Conservation (phyloP, 805 yeast species). For the Wickerhamiella australiensis region DNA sequence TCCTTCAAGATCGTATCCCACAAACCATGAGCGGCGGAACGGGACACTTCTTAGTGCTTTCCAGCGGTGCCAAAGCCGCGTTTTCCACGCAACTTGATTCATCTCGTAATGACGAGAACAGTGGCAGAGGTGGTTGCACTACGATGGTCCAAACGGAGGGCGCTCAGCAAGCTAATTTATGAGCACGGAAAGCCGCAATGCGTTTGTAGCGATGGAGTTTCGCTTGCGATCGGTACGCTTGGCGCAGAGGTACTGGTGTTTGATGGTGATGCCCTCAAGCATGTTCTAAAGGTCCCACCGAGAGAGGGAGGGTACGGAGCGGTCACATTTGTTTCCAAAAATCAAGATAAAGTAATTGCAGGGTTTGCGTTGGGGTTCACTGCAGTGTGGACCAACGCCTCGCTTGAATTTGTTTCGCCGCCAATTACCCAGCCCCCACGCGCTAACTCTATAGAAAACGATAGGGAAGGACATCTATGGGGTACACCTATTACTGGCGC, state of each 20-base stretch:
- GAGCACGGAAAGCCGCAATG: neutral
- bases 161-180: neutral
- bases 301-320: constrained; percentile 30
- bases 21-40: constrained; percentile 53
- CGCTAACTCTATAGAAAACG: constrained; percentile 11
- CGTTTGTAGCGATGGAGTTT: neutral
- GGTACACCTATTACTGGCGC: constrained; percentile 35
- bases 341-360: constrained; percentile 57
- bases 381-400: constrained; percentile 41
- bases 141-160: neutral
- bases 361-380: constrained; percentile 59
- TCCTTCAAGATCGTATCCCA: constrained; percentile 66
- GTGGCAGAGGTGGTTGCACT: neutral
- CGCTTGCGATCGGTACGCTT: constrained; percentile 52
- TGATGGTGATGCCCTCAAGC: constrained; percentile 46
- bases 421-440: constrained; percentile 21
- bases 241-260: constrained; percentile 56
- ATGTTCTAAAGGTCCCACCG: constrained; percentile 32
- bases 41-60: constrained; percentile 53
- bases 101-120: neutral
- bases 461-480: constrained; percentile 31
- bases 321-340: constrained; percentile 45
- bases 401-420: constrained; percentile 26
- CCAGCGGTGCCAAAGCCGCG: constrained; percentile 35
- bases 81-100: constrained; percentile 17